These are phyloP conservation scores for Microdochium trichocladiopsis DNA, from an alignment of 2,329 filamentous ascomycete species.

Conservation along the genomic window DNA sequence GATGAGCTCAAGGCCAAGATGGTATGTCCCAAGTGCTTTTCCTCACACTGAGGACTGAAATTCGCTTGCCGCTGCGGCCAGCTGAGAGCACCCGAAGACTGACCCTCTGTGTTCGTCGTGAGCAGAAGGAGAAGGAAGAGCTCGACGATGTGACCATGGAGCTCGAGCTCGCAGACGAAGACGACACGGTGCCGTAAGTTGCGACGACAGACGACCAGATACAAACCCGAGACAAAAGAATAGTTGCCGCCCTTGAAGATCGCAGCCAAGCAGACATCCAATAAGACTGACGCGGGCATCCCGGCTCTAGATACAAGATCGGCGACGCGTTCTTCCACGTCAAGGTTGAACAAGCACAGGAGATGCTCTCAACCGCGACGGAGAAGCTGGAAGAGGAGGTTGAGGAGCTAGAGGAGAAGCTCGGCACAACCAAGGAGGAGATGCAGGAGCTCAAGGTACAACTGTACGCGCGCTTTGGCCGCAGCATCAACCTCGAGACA, in stretches of 20 bases:
- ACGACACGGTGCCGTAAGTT: constrained; percentile 81
- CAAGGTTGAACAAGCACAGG: constrained; percentile 76
- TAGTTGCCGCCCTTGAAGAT: not conserved
- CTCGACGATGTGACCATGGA: constrained; percentile 88
- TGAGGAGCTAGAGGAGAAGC: constrained; percentile 65
- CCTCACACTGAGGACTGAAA: not conserved
- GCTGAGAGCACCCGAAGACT: constrained; percentile 5
- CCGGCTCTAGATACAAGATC: constrained; percentile 72
- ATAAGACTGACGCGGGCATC: not conserved
- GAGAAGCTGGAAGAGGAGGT: constrained; percentile 73
- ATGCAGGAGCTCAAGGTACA: constrained; percentile 87
- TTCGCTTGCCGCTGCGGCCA: no score
- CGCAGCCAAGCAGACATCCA: not conserved
- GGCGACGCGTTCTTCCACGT: constrained; percentile 93
- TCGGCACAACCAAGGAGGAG: constrained; percentile 71
- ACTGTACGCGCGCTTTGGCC: constrained; percentile 89
- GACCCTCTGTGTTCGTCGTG: constrained; percentile 7
- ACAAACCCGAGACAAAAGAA: not conserved
- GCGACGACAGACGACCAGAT: not conserved
- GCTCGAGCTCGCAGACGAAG: constrained; percentile 90
- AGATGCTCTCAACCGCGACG: constrained; percentile 68
- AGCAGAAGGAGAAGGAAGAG: constrained; percentile 96
- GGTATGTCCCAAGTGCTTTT: constrained; percentile 38
- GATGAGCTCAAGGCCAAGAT: constrained; percentile 75
- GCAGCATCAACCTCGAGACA: constrained; percentile 94